phyloP scores from a whole-genome alignment of 306 rosid species.

The Carpinus fangiana region DNA sequence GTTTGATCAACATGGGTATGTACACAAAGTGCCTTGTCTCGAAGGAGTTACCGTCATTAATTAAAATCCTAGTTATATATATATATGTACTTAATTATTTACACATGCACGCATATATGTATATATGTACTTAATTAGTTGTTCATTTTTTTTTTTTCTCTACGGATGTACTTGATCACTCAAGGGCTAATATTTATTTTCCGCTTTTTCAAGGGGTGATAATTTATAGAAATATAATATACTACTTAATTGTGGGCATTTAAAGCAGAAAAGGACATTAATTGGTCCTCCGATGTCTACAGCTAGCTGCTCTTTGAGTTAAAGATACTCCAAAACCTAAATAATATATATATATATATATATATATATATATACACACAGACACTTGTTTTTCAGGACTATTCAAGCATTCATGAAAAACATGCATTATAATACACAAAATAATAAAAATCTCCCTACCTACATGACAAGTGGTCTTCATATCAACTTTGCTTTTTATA shows the following conservation, averaged over 20 bases:
- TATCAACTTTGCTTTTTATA: background rate
- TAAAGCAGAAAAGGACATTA: constrained; percentile 28
- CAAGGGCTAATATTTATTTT: too few species aligned
- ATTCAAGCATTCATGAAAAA: constrained; percentile 21
- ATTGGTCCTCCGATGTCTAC: constrained; percentile 5
- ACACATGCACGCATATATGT: too few species aligned
- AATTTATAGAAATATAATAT: background rate
- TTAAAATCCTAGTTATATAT: too few species aligned
- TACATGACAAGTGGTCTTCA: background rate
- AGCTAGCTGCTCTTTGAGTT: constrained; percentile 23
- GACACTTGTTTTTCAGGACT: background rate
- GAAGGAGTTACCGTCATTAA: too few species aligned
- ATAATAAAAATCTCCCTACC: background rate
- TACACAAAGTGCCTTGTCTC: too few species aligned
- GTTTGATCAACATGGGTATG: too few species aligned
- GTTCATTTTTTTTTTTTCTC: too few species aligned
- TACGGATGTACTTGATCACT: too few species aligned
- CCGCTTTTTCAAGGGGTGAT: background rate
- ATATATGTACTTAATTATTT: too few species aligned
- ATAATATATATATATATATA: too few species aligned
- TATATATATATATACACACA: too few species aligned
- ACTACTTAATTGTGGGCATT: background rate
- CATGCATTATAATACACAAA: background rate
- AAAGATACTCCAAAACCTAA: constrained; percentile 21
- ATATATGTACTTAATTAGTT: too few species aligned